Conservation (phyloP, 306 rosid species). For the Rosa rugosa region DNA sequence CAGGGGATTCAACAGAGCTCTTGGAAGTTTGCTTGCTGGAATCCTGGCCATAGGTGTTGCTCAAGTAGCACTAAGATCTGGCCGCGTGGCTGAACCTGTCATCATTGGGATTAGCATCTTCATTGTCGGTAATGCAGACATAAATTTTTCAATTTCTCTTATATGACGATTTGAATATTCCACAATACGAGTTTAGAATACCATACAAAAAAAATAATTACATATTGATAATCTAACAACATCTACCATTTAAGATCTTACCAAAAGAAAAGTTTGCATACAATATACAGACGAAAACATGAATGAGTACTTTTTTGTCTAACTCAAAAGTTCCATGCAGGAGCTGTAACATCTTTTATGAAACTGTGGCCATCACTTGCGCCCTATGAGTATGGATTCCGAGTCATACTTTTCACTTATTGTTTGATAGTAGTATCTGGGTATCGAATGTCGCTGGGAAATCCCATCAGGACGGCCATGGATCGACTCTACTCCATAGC, state of each 20-base stretch:
- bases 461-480: conserved; percentile 53
- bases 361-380: conserved; percentile 54
- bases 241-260: background rate
- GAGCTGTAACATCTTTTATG: conserved; percentile 57
- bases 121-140: conserved; percentile 38
- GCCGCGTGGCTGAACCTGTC: conserved; percentile 54
- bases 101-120: conserved; percentile 67
- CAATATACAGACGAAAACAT: background rate
- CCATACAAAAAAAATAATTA: no score
- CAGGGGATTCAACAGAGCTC: conserved; percentile 66
- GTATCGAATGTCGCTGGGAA: conserved; percentile 55
- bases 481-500: conserved; percentile 62
- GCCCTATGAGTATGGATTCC: conserved; percentile 69
- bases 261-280: background rate
- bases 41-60: conserved; percentile 57
- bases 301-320: background rate
- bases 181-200: no score
- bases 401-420: conserved; percentile 55
- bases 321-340: conserved; percentile 28
- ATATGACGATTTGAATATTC: background rate
- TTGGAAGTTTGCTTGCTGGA: conserved; percentile 71
- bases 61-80: conserved; percentile 43
- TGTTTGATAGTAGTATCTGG: conserved; percentile 69
- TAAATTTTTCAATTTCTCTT: background rate
- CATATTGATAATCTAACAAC: background rate